phyloP scores from a whole-genome alignment of 306 rosid species.

The cucumber (Cucumis sativus) region Cucumber_9930_V3 NC_026661.2:18883501-18884000 shows the following conservation, averaged over 20 bases:
- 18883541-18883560: not conserved
- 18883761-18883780: conserved; percentile 54
- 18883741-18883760: conserved; percentile 33
- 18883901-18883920: not conserved
- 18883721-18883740: not conserved
- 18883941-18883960: not conserved
- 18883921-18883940: not conserved
- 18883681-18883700: not conserved
- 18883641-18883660: conserved; percentile 39
- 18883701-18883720: not conserved
- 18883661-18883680: not conserved
- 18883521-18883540: not conserved
- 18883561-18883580: conserved; percentile 24
- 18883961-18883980: not conserved
- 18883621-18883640: conserved; percentile 42
- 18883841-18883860: conserved; percentile 37
- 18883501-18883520: not conserved
- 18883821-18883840: conserved; percentile 58
- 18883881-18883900: not conserved
- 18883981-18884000: conserved; percentile 69
- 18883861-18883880: not conserved
- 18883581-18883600: conserved; percentile 28
- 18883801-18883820: conserved; percentile 56
- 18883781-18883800: conserved; percentile 57
- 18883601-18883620: conserved; percentile 50